phyloP scores from a whole-genome alignment of 805 yeast genomes.

The Yamadazyma paraphyllophila region DNA sequence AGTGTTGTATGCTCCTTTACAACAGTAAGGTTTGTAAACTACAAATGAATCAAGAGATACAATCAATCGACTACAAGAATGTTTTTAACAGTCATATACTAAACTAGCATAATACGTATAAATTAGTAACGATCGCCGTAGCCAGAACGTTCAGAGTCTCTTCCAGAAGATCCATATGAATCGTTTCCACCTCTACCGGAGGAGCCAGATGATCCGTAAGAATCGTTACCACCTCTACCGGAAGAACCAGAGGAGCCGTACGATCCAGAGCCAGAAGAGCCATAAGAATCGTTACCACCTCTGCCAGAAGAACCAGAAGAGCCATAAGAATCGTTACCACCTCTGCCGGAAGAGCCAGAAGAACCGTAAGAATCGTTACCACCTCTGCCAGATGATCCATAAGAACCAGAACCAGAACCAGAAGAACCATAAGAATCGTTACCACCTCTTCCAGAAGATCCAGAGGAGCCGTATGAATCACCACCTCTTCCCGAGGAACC shows the following conservation, averaged over 20 bases:
- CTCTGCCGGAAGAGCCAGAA: conserved; percentile 11
- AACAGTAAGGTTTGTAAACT: conserved; percentile 26
- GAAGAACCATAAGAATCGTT: conserved; percentile 25
- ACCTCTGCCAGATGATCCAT: conserved; percentile 13
- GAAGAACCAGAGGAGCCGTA: conserved; percentile 17
- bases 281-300: conserved; percentile 13
- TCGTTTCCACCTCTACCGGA: conserved; percentile 12
- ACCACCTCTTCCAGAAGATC: conserved; percentile 13
- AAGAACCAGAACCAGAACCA: conserved; percentile 7
- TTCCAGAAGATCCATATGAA: conserved; percentile 22
- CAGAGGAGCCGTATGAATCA: too few species aligned
- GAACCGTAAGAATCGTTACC: conserved; percentile 24
- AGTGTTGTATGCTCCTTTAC: conserved; percentile 84
- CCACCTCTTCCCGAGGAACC: conserved; percentile 11
- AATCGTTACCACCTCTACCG: conserved; percentile 16
- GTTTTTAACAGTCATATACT: conserved; percentile 3
- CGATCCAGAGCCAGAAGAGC: conserved; percentile 15
- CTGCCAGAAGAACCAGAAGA: conserved; percentile 22
- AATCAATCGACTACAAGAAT: not conserved
- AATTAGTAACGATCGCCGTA: conserved; percentile 3
- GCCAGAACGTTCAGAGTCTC: conserved; percentile 13
- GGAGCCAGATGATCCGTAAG: conserved; percentile 22
- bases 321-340: conserved; percentile 13
- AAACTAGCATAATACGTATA: conserved; percentile 1
- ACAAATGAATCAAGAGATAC: not conserved